Percentiles rank a stretch among this genome's conserved stretches.
phyloP scores from a whole-genome alignment of 2,329 filamentous ascomycete genomes.

The Chaetomium olivaceum region DNA sequence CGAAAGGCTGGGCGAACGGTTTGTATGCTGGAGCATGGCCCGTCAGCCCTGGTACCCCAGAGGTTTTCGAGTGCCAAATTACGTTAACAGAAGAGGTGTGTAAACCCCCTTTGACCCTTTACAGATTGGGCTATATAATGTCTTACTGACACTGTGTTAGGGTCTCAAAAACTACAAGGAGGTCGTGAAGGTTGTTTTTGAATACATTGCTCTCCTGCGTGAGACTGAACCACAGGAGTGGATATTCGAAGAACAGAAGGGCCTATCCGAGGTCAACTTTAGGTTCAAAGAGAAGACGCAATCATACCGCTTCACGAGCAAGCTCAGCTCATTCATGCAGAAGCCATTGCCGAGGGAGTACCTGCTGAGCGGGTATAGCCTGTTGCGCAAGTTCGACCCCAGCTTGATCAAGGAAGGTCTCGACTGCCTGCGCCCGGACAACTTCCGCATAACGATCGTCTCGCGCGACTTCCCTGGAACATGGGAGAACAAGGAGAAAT shows the following conservation, averaged over 20 bases:
- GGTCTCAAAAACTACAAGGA: constrained; percentile 78
- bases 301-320: constrained; percentile 85
- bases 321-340: constrained; percentile 85
- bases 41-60: constrained; percentile 74
- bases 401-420: constrained; percentile 74
- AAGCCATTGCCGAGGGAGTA: constrained; percentile 82
- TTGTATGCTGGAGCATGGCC: constrained; percentile 75
- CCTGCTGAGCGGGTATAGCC: constrained; percentile 77
- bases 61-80: constrained; percentile 77
- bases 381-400: constrained; percentile 78
- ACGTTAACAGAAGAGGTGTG: constrained; percentile 77
- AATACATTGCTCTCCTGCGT: constrained; percentile 85
- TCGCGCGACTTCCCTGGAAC: constrained; percentile 80
- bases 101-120: not conserved
- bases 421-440: constrained; percentile 76
- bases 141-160: constrained; percentile 36
- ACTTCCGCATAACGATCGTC: constrained; percentile 81
- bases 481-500: constrained; percentile 89
- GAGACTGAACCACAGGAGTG: constrained; percentile 82
- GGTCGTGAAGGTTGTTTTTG: constrained; percentile 80
- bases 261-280: constrained; percentile 90
- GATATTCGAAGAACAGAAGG: constrained; percentile 92
- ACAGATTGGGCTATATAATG: too few species aligned
- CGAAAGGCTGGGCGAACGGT: constrained; percentile 84
- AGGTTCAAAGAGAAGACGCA: constrained; percentile 91